Percentiles rank a stretch among this genome's conserved stretches.
Evolutionary conservation across 2,329 filamentous ascomycete species (phyloP).

Genomic region (Neonectria hederae): DNA sequence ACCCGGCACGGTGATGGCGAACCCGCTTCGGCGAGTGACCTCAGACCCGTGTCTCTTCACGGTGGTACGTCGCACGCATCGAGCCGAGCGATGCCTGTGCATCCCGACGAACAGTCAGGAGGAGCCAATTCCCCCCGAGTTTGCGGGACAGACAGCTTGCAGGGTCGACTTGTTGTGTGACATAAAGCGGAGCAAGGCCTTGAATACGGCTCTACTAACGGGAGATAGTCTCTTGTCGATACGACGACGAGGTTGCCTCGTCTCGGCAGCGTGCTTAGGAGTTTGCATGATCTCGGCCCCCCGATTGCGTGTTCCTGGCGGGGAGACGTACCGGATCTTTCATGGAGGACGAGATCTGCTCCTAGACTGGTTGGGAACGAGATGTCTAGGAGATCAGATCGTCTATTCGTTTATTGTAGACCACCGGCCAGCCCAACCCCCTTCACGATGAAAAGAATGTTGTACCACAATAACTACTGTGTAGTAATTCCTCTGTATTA

Average conservation of each 20-base stretch:
- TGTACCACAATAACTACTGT: background rate
- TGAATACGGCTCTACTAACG: slow-evolving; percentile 6
- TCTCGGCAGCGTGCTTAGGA: slow-evolving; percentile 27
- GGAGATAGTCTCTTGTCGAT: slow-evolving; percentile 12
- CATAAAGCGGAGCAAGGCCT: slow-evolving; percentile 7
- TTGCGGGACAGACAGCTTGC: slow-evolving; percentile 13
- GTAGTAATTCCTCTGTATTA: background rate
- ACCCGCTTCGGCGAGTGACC: slow-evolving; percentile 31
- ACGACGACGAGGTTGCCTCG: slow-evolving; percentile 29
- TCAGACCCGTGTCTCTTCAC: slow-evolving; percentile 33
- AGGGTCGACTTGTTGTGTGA: slow-evolving; percentile 25
- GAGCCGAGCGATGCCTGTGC: slow-evolving; percentile 37
- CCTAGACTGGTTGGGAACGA: slow-evolving; percentile 12
- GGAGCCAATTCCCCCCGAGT: slow-evolving; percentile 6
- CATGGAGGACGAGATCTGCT: slow-evolving; percentile 25
- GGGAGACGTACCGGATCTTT: slow-evolving; percentile 35
- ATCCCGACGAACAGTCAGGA: slow-evolving; percentile 26
- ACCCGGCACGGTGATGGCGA: slow-evolving; percentile 5
- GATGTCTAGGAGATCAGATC: slow-evolving; percentile 3
- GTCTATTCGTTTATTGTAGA: slow-evolving; percentile 13
- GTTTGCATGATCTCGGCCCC: slow-evolving; percentile 26
- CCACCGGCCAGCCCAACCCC: background rate
- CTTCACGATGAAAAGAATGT: background rate
- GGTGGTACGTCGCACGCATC: slow-evolving; percentile 37
- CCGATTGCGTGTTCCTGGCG: slow-evolving; percentile 14